A percentile compares a stretch with the other conserved stretches of the same genome.
These are phyloP conservation scores for Daldinia grandis DNA, from an alignment of 495 filamentous ascomycete species.

Conservation along the genomic window DNA sequence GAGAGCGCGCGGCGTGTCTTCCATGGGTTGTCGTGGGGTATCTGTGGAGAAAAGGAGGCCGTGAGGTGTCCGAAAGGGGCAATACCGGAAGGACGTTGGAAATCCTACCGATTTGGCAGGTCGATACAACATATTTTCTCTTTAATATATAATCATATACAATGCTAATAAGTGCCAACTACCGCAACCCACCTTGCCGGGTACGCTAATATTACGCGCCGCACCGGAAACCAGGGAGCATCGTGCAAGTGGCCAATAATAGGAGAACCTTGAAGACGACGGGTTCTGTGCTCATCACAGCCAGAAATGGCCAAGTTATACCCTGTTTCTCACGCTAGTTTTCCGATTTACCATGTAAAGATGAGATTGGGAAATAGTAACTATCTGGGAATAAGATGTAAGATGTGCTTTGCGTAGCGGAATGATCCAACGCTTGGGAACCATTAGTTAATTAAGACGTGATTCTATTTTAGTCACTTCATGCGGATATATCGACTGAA, in stretches of 20 bases:
- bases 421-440: not conserved
- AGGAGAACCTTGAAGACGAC: slow-evolving; percentile 19
- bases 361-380: not conserved
- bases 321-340: not conserved
- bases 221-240: slow-evolving; percentile 24
- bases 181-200: slow-evolving; percentile 35
- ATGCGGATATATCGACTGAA: slow-evolving; percentile 21
- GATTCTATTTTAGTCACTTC: slow-evolving; percentile 20
- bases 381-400: not conserved
- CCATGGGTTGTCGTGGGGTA: slow-evolving; percentile 31
- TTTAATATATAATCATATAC: slow-evolving; percentile 3
- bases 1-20: slow-evolving; percentile 11
- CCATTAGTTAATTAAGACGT: not conserved
- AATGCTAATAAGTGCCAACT: slow-evolving; percentile 29
- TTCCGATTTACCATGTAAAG: not conserved
- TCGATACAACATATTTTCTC: slow-evolving; percentile 23
- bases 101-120: slow-evolving; percentile 29
- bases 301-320: slow-evolving; percentile 1
- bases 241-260: slow-evolving; percentile 22
- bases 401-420: not conserved
- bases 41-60: slow-evolving; percentile 25
- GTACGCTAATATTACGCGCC: slow-evolving; percentile 14
- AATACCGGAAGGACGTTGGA: slow-evolving; percentile 41
- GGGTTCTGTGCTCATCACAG: not conserved
- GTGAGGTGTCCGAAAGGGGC: slow-evolving; percentile 35